phyloP scores from a whole-genome alignment of 495 filamentous ascomycete species.

The Neurospora sp. region DNA sequence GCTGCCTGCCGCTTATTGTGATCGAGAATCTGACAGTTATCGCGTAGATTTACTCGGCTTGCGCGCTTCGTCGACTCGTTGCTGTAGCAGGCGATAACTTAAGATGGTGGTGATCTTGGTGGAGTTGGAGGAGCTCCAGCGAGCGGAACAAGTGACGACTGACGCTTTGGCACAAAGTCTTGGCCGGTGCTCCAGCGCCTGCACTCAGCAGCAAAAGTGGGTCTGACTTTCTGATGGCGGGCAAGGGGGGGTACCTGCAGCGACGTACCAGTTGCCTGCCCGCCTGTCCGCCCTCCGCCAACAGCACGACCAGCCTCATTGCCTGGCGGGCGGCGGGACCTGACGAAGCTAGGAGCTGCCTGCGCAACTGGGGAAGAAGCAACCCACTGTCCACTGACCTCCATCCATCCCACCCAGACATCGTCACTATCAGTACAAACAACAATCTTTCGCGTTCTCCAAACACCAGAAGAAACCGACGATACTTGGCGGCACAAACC shows the following conservation, averaged over 20 bases:
- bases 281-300: constrained; percentile 1
- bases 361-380: constrained; percentile 3
- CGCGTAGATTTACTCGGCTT: neutral
- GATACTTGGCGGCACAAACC: neutral
- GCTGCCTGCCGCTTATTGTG: neutral
- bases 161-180: constrained; percentile 8
- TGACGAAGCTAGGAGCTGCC: constrained; percentile 30
- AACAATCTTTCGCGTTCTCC: neutral
- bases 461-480: neutral
- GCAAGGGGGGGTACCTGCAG: constrained; percentile 10
- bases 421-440: neutral
- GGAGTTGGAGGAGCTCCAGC: constrained; percentile 8
- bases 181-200: constrained; percentile 6
- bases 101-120: constrained; percentile 8
- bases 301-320: neutral
- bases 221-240: constrained; percentile 3
- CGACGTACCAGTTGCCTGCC: constrained; percentile 3
- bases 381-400: neutral
- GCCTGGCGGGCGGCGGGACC: constrained; percentile 1
- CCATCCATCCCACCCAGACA: neutral
- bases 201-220: constrained; percentile 1
- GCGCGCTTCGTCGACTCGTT: neutral
- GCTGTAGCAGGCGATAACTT: neutral
- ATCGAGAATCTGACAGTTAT: neutral
- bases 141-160: constrained; percentile 4